Conservation (phyloP, 2,329 filamentous ascomycete species). For the Talaromyces sp. region DNA sequence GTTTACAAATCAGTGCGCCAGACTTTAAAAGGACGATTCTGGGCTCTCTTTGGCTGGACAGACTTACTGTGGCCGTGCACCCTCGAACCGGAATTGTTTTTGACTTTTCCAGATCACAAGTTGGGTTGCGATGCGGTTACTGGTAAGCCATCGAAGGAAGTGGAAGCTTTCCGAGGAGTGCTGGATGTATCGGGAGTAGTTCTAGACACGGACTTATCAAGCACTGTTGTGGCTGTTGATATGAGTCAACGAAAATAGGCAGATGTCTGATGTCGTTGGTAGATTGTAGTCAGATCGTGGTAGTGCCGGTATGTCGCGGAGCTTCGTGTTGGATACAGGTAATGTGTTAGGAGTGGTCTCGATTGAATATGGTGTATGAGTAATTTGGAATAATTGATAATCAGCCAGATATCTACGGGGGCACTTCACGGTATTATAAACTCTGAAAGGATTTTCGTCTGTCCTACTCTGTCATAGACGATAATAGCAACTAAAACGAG, state of each 20-base stretch:
- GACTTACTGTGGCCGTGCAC: slow-evolving; percentile 19
- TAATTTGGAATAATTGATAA: neutral
- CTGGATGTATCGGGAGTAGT: neutral
- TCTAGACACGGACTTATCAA: neutral
- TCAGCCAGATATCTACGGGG: neutral
- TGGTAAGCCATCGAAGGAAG: slow-evolving; percentile 13
- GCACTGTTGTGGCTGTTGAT: neutral
- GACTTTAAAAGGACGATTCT: neutral
- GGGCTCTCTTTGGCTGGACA: slow-evolving; percentile 8
- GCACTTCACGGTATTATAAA: neutral
- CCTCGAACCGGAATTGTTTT: slow-evolving; percentile 14
- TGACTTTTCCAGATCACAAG: slow-evolving; percentile 8
- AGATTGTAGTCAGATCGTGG: neutral
- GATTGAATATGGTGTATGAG: neutral
- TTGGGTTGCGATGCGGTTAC: slow-evolving; percentile 2
- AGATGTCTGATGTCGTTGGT: neutral
- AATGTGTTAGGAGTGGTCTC: neutral
- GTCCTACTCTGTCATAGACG: neutral
- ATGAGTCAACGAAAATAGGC: slow-evolving; percentile 13
- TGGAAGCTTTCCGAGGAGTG: slow-evolving; percentile 15
- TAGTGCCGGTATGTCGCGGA: neutral
- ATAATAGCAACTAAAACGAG: neutral
- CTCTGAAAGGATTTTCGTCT: slow-evolving; percentile 1
- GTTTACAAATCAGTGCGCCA: slow-evolving; percentile 7
- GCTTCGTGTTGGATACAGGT: neutral